Percentiles rank a stretch among this genome's conserved stretches.
These are phyloP conservation scores for Colletotrichum sp. DNA, from an alignment of 2,329 filamentous ascomycete genomes.

Conservation along the genomic window DNA sequence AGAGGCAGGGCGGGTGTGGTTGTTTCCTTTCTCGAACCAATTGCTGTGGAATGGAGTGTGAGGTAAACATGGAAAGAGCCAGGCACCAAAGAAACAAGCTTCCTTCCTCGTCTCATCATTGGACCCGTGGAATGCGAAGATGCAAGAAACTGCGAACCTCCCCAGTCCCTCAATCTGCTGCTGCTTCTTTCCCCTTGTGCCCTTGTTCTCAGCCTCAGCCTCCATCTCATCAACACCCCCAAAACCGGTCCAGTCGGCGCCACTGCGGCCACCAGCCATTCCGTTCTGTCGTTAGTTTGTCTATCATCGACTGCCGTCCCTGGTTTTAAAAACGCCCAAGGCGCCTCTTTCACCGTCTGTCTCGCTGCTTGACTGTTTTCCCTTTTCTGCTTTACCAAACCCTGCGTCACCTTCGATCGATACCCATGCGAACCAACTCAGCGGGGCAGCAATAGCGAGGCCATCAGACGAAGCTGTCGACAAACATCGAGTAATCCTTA, in stretches of 20 bases:
- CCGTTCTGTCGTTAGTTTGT: neutral
- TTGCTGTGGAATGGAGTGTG: neutral
- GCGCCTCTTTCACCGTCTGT: neutral
- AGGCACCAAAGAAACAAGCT: neutral
- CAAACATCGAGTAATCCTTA: neutral
- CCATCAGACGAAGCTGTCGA: neutral
- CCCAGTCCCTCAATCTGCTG: neutral
- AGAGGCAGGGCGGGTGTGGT: neutral
- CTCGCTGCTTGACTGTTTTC: neutral
- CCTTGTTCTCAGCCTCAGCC: neutral
- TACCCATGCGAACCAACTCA: neutral
- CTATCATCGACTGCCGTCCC: neutral
- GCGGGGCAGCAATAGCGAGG: accelerated
- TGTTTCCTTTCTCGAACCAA: neutral
- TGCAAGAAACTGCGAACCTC: neutral
- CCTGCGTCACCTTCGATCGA: neutral
- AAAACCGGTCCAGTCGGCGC: neutral
- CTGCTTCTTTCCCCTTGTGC: neutral
- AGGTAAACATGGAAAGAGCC: neutral
- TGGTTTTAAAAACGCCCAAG: neutral
- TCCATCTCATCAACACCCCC: neutral
- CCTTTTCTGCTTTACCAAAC: neutral
- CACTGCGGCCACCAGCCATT: constrained; percentile 3
- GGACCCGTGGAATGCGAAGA: neutral
- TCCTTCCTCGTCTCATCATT: neutral